Conservation (phyloP, 306 rosid species). For the Begonia fuchsioides region DNA sequence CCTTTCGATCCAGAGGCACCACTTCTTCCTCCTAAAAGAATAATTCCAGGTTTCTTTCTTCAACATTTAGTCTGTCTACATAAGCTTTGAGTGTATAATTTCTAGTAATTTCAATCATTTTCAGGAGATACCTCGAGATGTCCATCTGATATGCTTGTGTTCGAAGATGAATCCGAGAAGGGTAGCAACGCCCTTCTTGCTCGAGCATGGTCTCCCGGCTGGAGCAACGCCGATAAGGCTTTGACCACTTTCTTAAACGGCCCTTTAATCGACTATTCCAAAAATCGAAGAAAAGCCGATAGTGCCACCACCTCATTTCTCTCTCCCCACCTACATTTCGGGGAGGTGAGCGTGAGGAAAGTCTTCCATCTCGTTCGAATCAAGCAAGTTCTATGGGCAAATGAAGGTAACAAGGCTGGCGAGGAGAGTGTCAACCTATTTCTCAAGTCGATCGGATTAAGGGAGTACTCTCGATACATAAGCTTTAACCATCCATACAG, state of each 20-base stretch:
- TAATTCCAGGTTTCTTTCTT: slow-evolving; percentile 52
- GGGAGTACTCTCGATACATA: slow-evolving; percentile 88
- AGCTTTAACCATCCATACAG: slow-evolving; percentile 79
- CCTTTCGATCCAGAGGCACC: slow-evolving; percentile 97
- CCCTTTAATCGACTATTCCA: slow-evolving; percentile 64
- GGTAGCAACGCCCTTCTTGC: slow-evolving; percentile 99
- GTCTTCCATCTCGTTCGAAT: slow-evolving; percentile 87
- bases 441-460: slow-evolving; percentile 74
- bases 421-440: slow-evolving; percentile 85
- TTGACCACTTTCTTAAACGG: slow-evolving; percentile 78
- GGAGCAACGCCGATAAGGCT: slow-evolving; percentile 94
- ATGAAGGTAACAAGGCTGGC: slow-evolving; percentile 75
- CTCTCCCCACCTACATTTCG: slow-evolving; percentile 93
- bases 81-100: too few relatives aligned
- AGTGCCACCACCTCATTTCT: slow-evolving; percentile 87
- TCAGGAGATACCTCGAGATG: slow-evolving; percentile 73
- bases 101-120: slow-evolving; percentile 1
- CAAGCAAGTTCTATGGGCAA: slow-evolving; percentile 88
- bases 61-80: neutral
- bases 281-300: slow-evolving; percentile 85
- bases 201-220: slow-evolving; percentile 98
- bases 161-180: slow-evolving; percentile 88
- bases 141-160: slow-evolving; percentile 35
- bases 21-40: slow-evolving; percentile 93
- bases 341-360: slow-evolving; percentile 92